Conservation (phyloP, 2,329 filamentous ascomycete species). For the Scopulariopsis brevicaulis region DNA sequence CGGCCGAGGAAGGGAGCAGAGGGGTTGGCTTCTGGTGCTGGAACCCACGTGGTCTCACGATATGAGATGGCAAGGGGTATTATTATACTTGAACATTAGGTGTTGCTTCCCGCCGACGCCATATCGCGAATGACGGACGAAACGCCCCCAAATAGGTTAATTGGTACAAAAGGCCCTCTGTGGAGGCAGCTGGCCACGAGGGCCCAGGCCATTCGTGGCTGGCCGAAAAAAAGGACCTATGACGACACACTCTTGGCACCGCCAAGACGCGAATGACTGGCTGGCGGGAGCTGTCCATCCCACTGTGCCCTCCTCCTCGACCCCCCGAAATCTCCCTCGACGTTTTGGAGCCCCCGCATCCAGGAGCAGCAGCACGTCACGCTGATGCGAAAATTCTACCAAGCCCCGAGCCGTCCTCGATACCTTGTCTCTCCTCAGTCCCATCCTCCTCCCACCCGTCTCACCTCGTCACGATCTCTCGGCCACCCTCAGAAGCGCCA, state of each 20-base stretch:
- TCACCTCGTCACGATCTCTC: background rate
- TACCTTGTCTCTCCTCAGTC: background rate
- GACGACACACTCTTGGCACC: background rate
- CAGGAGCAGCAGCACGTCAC: conserved; percentile 1
- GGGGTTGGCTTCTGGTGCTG: no score
- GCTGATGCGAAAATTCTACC: conserved; percentile 1
- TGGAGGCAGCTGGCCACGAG: background rate
- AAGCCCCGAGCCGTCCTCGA: background rate
- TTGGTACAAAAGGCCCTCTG: background rate
- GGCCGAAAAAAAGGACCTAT: background rate
- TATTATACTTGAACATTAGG: background rate
- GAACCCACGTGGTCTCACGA: no score
- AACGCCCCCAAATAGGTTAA: background rate
- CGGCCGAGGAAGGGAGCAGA: no score
- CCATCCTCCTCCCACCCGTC: background rate
- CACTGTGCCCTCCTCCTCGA: background rate
- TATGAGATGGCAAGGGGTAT: no score
- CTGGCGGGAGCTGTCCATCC: background rate
- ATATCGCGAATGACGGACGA: background rate
- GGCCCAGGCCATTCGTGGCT: background rate
- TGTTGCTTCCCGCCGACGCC: background rate
- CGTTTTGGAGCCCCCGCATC: background rate
- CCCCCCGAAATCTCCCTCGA: background rate
- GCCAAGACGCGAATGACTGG: background rate
- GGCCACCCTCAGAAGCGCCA: background rate